These are phyloP conservation scores for Obba rivulosa DNA, from an alignment of 768 basidiomycete genomes.

Conservation along the genomic window DNA sequence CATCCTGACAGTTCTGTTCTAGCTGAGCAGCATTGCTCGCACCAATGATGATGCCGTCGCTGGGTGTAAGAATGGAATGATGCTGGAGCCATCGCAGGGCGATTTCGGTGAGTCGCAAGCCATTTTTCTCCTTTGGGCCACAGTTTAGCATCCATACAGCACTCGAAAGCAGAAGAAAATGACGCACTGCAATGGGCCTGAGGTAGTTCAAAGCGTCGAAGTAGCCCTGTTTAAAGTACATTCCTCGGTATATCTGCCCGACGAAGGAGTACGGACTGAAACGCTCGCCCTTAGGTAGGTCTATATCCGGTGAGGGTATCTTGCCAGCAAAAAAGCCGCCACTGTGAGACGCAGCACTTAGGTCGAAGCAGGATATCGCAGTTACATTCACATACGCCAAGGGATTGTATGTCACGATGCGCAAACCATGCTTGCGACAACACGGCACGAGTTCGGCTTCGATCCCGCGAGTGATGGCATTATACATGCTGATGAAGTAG, in stretches of 20 bases:
- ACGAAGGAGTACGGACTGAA: constrained; percentile 29
- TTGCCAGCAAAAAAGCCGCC: constrained; percentile 53
- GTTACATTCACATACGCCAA: constrained; percentile 28
- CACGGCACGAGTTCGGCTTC: constrained; percentile 45
- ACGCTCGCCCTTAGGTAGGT: constrained; percentile 29
- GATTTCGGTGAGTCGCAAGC: constrained; percentile 41
- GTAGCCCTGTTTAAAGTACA: constrained; percentile 36
- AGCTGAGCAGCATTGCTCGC: constrained; percentile 37
- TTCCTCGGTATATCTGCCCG: constrained; percentile 36
- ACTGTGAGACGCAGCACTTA: too few species aligned
- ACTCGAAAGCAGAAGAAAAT: too few species aligned
- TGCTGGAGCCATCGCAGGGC: constrained; percentile 53
- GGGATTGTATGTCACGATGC: constrained; percentile 50
- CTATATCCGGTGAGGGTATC: constrained; percentile 25
- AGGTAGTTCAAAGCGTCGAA: constrained; percentile 35
- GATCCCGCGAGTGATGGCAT: constrained; percentile 38
- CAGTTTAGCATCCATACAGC: too few species aligned
- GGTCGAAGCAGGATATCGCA: constrained; percentile 1
- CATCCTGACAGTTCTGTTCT: constrained; percentile 35
- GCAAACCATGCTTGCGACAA: constrained; percentile 46
- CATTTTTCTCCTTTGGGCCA: constrained; percentile 33
- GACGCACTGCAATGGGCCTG: constrained; percentile 32
- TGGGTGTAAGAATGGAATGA: constrained; percentile 36
- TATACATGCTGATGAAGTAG: constrained; percentile 29
- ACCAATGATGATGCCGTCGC: constrained; percentile 40